Base-by-base conservation (phyloP, 306 rosid genomes). In the Chamaecrista fasciculata region DNA sequence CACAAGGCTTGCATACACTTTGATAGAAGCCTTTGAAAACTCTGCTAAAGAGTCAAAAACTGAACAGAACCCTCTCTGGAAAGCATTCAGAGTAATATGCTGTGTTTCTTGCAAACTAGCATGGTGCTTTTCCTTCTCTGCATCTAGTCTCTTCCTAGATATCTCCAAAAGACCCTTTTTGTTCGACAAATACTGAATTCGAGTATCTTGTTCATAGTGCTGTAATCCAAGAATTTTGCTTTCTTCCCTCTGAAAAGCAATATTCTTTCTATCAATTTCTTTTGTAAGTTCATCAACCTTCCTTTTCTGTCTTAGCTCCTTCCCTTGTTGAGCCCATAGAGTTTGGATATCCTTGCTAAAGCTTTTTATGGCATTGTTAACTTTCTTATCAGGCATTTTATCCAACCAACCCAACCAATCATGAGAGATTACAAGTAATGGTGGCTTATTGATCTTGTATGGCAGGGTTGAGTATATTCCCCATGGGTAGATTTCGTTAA, bases 241-340 rank as follows among this genome's bases (percentile, higher is more conserved):
- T 34, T 59, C 65, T 21, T 16, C 65, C 65, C 46, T 33, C 2
- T 33, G 65, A 33, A 59, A 18, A 18, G 46, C 65, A 18, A 34
- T 34, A 37, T 6, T 11, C 28, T 28, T 59, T 33, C 65, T 59
- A 18, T 59, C 65, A 34, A 59, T 14, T 33, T 59, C 26, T 8
- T 33, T 59, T n/a, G 65, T 4, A 59, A 59, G 65, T 59, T 59
- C 46, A 59, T 59, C 65, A 59, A 59, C 65, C 46, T 18, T 59
- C 28, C 65, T 34, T 10, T 59, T 59, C 44, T 59, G 65, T 59
- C 26, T 18, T 16, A 59, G 26, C 43, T 34, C 46, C 46, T 59
- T 59, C 28, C 65, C 65, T 19, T 59, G 65, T 33, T 59, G 65
- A 59, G 19, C 46, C 65, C 65, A 59, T 11, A 59, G 46, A 59